Base-by-base conservation (phyloP, 2,329 filamentous ascomycete species). In the Cryphonectria japonica region DNA sequence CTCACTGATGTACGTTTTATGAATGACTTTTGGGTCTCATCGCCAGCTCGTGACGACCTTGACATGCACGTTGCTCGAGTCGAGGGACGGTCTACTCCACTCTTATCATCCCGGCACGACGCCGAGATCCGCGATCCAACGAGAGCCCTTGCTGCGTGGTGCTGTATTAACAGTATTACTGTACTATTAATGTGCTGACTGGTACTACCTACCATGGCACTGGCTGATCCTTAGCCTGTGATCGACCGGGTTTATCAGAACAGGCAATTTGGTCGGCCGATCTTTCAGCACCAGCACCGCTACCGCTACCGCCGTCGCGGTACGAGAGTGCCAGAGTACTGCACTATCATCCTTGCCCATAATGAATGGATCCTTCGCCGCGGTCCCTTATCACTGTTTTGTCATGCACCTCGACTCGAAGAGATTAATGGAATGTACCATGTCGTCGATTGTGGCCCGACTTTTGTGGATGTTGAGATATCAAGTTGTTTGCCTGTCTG, bases 51-150 rank as follows among this genome's bases (percentile, higher is more conserved):
- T 57, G 52, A 57, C 52, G 13, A 26, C 50, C 50, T 26, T 57
- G 52, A 32, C 26, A 59, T 59, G 54, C 26, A 59, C 26, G 26
- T 59, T 59, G 54, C 29, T 34, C 14, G 29, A 32, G 29, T 34
- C 26, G 14, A 59, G 14, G 54, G 29, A 32, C 4, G 1, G 22
- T 50, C 22, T 50, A 9, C 54, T 59, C 52, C 52, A 32, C 54
- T 59, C 54, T 59, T 59, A 59, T 59, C 54, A 34, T 19, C 54
- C 54, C 54, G 54, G 54, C 54, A 59, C 26, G 14, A 59, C 26
- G 26, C 54, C 54, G 54, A 59, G 26, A 59, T 32, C 54, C 54
- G 26, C 26, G 46, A 16, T 13, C 26, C 54, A 14, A 34, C 54
- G 26, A 57, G 26, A 59, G 54, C 54, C 54, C 34, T 14, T 13